Percentiles rank a stretch among this genome's conserved stretches.
phyloP scores from a whole-genome alignment of 805 yeast species.

The Yarrowia phangngaensis region DNA sequence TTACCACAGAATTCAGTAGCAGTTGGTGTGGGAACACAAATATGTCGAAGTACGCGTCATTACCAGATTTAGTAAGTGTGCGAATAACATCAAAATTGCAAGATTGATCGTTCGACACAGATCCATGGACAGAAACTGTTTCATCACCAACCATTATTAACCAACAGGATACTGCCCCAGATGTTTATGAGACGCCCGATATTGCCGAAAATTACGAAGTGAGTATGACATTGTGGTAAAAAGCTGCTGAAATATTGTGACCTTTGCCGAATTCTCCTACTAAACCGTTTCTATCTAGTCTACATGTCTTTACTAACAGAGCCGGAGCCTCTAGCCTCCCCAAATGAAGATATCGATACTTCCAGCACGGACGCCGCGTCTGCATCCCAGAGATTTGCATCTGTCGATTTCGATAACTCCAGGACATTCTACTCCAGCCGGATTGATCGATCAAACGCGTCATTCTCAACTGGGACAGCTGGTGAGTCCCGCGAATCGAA shows the following conservation, averaged over 20 bases:
- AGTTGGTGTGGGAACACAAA: not conserved
- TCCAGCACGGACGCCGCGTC: not conserved
- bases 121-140: too few relatives aligned
- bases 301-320: too few relatives aligned
- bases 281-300: too few relatives aligned
- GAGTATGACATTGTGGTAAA: conserved; percentile 1
- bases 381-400: not conserved
- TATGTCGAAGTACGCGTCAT: conserved; percentile 24
- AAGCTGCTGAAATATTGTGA: too few relatives aligned
- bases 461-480: not conserved
- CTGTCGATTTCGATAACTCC: conserved; percentile 15
- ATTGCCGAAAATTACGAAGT: conserved; percentile 12
- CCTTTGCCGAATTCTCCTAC: too few relatives aligned
- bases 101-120: too few relatives aligned
- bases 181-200: conserved; percentile 23
- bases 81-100: not conserved
- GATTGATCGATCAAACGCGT: conserved; percentile 1
- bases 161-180: conserved; percentile 22
- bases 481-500: conserved; percentile 11
- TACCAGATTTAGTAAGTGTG: conserved; percentile 21
- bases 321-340: conserved; percentile 2
- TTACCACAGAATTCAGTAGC: not conserved
- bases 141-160: too few relatives aligned
- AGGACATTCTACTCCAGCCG: conserved; percentile 13
- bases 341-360: conserved; percentile 12